These are phyloP conservation scores for Parastagonospora nodorum DNA, from an alignment of 2,329 filamentous ascomycete genomes.

Conservation along the genomic window DNA sequence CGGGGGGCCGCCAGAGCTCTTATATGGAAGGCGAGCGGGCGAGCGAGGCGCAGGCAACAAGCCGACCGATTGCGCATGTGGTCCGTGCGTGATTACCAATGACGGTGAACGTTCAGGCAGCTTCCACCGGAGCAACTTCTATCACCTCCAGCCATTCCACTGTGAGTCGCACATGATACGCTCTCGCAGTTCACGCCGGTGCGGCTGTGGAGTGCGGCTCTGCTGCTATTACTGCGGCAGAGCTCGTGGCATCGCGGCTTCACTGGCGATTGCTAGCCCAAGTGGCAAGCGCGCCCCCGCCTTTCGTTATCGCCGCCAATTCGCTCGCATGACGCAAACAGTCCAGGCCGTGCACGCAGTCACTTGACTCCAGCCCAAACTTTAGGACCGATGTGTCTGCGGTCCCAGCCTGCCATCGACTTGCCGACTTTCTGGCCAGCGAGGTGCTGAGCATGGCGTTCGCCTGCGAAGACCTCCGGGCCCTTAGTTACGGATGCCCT, in stretches of 20 bases:
- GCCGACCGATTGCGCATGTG: constrained; percentile 18
- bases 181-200: too few relatives aligned
- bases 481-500: too few relatives aligned
- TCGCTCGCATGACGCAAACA: constrained; percentile 23
- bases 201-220: neutral
- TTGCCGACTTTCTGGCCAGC: too few relatives aligned
- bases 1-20: constrained; percentile 24
- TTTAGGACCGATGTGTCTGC: too few relatives aligned
- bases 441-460: too few relatives aligned
- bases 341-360: constrained; percentile 2
- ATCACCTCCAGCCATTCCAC: neutral
- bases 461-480: too few relatives aligned
- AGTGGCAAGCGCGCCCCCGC: constrained; percentile 15
- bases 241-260: neutral
- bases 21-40: constrained; percentile 25
- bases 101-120: constrained; percentile 44
- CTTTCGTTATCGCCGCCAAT: constrained; percentile 35
- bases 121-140: constrained; percentile 17
- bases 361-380: too few relatives aligned
- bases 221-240: neutral
- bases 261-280: neutral
- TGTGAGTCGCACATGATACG: neutral
- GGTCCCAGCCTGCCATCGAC: too few relatives aligned
- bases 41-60: constrained; percentile 10
- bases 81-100: constrained; percentile 37